phyloP scores from a whole-genome alignment of 2,329 filamentous ascomycete genomes.

The Cucurbitaria berberidis region DNA sequence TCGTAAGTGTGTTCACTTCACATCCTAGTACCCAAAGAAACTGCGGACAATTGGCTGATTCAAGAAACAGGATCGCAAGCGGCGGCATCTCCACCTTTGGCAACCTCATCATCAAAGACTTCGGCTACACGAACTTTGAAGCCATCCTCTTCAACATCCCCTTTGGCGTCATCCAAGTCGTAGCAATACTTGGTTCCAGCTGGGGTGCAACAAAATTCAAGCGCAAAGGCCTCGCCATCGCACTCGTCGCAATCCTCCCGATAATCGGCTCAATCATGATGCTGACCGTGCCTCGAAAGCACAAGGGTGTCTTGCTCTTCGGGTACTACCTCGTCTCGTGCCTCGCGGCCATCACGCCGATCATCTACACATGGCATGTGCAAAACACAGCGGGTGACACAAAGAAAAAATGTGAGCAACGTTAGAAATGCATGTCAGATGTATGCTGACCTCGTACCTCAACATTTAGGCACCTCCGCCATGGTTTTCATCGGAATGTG shows the following conservation, averaged over 20 bases:
- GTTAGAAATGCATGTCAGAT: too few relatives aligned
- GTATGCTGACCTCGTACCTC: too few relatives aligned
- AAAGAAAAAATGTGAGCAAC: constrained; percentile 48
- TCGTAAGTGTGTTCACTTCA: constrained; percentile 19
- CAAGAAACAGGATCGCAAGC: constrained; percentile 60
- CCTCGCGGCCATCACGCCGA: constrained; percentile 44
- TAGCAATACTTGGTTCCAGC: constrained; percentile 57
- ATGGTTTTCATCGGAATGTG: constrained; percentile 48
- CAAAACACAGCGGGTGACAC: constrained; percentile 49
- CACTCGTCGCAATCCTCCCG: constrained; percentile 58
- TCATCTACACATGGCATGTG: constrained; percentile 48
- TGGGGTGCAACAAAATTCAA: constrained; percentile 59
- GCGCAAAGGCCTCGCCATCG: constrained; percentile 60
- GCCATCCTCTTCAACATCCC: constrained; percentile 65
- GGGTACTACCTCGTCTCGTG: constrained; percentile 58
- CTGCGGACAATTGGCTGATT: too few relatives aligned
- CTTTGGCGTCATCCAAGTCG: constrained; percentile 60
- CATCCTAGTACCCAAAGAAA: too few relatives aligned
- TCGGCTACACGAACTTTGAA: constrained; percentile 62
- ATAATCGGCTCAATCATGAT: constrained; percentile 59
- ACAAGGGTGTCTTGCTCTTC: constrained; percentile 58
- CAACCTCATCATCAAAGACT: constrained; percentile 63
- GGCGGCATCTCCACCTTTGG: constrained; percentile 66
- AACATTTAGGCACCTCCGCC: constrained; percentile 43
- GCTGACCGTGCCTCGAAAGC: constrained; percentile 54